Evolutionary conservation across 331 rosid species (phyloP).

Genomic region (Quercus phellos): DNA sequence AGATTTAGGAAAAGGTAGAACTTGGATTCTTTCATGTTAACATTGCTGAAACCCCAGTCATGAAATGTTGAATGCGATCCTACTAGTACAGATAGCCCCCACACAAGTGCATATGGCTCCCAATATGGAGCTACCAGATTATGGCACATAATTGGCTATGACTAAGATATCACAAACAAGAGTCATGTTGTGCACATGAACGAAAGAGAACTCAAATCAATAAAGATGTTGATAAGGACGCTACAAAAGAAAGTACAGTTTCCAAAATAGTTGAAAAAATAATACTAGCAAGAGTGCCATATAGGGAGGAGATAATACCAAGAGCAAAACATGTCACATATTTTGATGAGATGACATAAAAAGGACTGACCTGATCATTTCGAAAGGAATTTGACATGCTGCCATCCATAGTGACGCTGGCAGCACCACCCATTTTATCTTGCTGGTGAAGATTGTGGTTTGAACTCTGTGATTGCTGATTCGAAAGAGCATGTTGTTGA

Average conservation of each 20-base stretch:
- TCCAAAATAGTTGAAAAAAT: background rate
- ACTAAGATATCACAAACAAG: background rate
- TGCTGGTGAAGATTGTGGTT: constrained; percentile 80
- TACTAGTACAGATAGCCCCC: background rate
- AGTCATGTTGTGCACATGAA: background rate
- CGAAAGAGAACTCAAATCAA: background rate
- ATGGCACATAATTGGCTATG: background rate
- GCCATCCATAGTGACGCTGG: constrained; percentile 74
- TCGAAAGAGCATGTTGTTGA: constrained; percentile 82
- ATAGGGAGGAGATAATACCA: background rate
- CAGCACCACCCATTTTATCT: constrained; percentile 84
- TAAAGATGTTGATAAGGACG: background rate
- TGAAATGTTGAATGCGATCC: background rate
- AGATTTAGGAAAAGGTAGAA: background rate
- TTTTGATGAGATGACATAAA: constrained; percentile 3
- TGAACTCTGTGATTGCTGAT: constrained; percentile 73
- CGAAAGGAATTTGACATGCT: constrained; percentile 91
- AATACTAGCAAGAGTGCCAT: background rate
- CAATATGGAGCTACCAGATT: background rate
- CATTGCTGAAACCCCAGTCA: background rate
- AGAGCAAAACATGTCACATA: constrained; percentile 4
- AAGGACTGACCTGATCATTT: constrained; percentile 91
- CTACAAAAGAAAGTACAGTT: background rate
- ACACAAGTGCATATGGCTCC: background rate
- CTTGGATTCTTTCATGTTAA: background rate